Conservation (phyloP, 805 yeast genomes). For the Kodamaea fukazawae region DNA sequence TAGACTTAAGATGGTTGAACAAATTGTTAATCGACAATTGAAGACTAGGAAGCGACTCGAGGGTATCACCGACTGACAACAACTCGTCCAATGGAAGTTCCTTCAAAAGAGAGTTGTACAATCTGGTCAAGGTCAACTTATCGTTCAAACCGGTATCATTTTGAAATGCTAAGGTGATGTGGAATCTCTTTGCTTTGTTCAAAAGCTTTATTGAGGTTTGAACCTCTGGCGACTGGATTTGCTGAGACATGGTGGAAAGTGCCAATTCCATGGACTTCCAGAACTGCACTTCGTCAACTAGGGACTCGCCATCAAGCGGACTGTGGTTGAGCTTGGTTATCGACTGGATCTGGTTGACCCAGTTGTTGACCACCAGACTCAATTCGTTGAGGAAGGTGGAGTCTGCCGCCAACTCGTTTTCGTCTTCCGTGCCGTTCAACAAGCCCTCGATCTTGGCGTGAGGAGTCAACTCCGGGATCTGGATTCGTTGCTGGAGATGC, state of each 20-base stretch:
- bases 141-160: constrained; percentile 68
- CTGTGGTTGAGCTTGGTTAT: constrained; percentile 54
- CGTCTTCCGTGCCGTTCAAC: constrained; percentile 17
- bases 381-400: constrained; percentile 59
- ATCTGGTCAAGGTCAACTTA: constrained; percentile 47
- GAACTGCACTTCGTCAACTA: constrained; percentile 65
- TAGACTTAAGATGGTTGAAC: constrained; percentile 60
- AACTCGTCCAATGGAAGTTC: constrained; percentile 70
- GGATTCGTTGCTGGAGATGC: constrained; percentile 64
- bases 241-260: constrained; percentile 52
- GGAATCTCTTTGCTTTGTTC: constrained; percentile 71
- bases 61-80: constrained; percentile 17
- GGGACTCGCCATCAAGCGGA: constrained; percentile 52
- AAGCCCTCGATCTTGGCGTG: constrained; percentile 46
- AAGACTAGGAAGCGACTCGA: constrained; percentile 37
- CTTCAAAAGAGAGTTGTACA: constrained; percentile 61
- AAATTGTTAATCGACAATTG: constrained; percentile 44
- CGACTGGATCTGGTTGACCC: constrained; percentile 65
- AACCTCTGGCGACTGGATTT: constrained; percentile 54
- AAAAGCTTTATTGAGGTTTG: constrained; percentile 57
- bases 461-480: constrained; percentile 61
- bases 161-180: constrained; percentile 67
- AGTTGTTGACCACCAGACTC: constrained; percentile 67
- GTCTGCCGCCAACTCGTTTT: constrained; percentile 39
- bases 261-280: constrained; percentile 75